These are phyloP conservation scores for Rhododendron vialii DNA, from an alignment of 148 eudicot genomes.

Conservation along the genomic window DNA sequence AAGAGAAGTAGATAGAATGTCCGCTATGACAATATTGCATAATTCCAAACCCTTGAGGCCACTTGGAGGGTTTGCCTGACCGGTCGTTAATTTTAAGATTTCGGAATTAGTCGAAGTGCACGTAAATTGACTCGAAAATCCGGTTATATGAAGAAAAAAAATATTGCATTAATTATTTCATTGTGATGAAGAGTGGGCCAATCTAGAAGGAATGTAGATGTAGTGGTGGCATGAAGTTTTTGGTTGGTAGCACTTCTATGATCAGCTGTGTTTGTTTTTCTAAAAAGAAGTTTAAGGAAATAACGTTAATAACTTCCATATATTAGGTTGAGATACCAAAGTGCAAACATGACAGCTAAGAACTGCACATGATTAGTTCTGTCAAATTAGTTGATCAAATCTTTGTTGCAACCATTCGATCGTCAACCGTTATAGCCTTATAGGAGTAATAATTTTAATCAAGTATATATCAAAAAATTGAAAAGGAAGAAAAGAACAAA, in stretches of 20 bases:
- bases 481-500: neutral
- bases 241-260: neutral
- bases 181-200: neutral
- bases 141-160: too few species aligned
- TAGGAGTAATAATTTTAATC: neutral
- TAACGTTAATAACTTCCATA: neutral
- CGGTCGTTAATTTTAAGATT: too few species aligned
- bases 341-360: neutral
- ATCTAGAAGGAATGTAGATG: neutral
- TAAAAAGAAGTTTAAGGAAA: neutral
- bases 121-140: too few species aligned
- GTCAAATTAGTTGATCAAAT: neutral
- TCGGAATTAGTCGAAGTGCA: accelerated
- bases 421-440: neutral
- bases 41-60: too few species aligned
- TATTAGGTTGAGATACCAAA: neutral
- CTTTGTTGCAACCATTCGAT: neutral
- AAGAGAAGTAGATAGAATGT: neutral
- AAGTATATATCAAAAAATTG: neutral
- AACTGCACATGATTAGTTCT: neutral
- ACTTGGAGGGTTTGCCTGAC: too few species aligned
- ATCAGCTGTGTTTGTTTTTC: neutral
- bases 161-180: neutral
- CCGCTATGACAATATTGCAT: neutral
- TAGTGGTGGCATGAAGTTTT: neutral